phyloP scores from a whole-genome alignment of 2,329 filamentous ascomycete genomes.

The Dactylellina drechsleri region DNA sequence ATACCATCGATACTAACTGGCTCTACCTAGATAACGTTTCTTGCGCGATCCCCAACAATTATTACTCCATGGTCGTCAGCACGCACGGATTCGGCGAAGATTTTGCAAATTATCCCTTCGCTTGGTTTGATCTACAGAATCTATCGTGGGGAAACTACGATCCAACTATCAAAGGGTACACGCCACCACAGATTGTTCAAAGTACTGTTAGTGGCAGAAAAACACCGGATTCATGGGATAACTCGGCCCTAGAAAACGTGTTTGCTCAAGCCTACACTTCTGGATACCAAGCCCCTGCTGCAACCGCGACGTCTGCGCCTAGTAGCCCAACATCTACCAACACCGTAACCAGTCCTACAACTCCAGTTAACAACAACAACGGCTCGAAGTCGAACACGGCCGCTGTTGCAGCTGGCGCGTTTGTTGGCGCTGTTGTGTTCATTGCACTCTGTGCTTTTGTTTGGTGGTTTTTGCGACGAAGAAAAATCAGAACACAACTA shows the following conservation, averaged over 20 bases:
- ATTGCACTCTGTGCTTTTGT: conserved; percentile 12
- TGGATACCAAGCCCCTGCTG: conserved; percentile 18
- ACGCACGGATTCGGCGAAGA: conserved; percentile 31
- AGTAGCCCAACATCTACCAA: conserved; percentile 10
- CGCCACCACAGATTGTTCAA: conserved; percentile 31
- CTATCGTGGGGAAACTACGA: conserved; percentile 21
- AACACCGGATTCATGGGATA: conserved; percentile 28
- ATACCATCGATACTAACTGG: not conserved
- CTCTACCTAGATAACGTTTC: conserved; percentile 32
- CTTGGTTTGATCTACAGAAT: conserved; percentile 19
- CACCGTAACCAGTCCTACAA: not conserved
- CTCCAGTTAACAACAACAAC: not conserved
- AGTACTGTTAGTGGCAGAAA: conserved; percentile 28
- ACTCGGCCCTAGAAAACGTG: conserved; percentile 23
- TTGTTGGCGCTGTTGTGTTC: conserved; percentile 15
- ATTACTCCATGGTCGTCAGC: conserved; percentile 39
- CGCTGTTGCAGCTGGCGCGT: conserved; percentile 31
- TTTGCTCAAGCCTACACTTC: conserved; percentile 37
- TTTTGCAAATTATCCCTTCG: conserved; percentile 29
- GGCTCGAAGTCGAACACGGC: conserved; percentile 24
- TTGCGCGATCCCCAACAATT: conserved; percentile 30
- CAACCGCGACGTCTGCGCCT: conserved; percentile 9
- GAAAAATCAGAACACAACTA: conserved; percentile 4
- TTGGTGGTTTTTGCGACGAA: conserved; percentile 27
- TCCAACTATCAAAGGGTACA: conserved; percentile 19